phyloP scores from a whole-genome alignment of 371 early-diverging fungal species.

The Lichtheimia hyalospora region DNA sequence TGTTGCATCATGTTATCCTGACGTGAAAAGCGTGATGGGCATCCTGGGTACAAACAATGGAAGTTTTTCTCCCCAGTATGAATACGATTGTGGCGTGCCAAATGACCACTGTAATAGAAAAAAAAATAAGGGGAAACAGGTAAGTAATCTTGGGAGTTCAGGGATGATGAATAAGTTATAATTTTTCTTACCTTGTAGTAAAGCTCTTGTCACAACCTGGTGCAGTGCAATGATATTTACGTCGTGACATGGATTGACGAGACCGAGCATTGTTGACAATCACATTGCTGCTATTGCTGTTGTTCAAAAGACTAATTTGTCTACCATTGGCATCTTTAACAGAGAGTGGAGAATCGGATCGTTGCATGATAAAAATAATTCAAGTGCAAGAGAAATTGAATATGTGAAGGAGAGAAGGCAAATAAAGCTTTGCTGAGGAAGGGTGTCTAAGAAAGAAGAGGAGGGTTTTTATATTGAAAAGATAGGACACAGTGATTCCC shows the following conservation, averaged over 20 bases:
- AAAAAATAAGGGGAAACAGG: conserved; percentile 10
- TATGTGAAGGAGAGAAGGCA: conserved; percentile 6
- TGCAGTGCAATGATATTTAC: conserved; percentile 56
- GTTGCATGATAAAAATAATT: conserved; percentile 2
- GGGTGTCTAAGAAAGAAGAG: conserved; percentile 15
- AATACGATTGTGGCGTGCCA: conserved; percentile 85
- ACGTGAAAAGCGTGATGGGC: conserved; percentile 80
- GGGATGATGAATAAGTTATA: background rate
- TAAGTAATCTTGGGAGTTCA: conserved; percentile 1
- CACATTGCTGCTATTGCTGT: background rate
- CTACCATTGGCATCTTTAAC: conserved; percentile 16
- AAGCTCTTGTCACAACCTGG: conserved; percentile 63
- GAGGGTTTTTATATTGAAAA: conserved; percentile 13
- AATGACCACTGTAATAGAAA: conserved; percentile 63
- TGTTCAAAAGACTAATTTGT: conserved; percentile 36
- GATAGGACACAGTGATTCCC: background rate
- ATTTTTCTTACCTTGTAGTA: conserved; percentile 53
- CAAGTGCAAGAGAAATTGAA: conserved; percentile 10
- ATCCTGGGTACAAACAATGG: conserved; percentile 72
- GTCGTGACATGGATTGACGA: conserved; percentile 24
- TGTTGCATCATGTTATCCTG: conserved; percentile 91
- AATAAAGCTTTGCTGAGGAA: conserved; percentile 12
- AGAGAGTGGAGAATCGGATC: conserved; percentile 8
- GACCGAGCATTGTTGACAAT: conserved; percentile 9
- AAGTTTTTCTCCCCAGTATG: conserved; percentile 92